Base-by-base conservation (phyloP, 441 rosid genomes). In the Daphne laureola region DNA sequence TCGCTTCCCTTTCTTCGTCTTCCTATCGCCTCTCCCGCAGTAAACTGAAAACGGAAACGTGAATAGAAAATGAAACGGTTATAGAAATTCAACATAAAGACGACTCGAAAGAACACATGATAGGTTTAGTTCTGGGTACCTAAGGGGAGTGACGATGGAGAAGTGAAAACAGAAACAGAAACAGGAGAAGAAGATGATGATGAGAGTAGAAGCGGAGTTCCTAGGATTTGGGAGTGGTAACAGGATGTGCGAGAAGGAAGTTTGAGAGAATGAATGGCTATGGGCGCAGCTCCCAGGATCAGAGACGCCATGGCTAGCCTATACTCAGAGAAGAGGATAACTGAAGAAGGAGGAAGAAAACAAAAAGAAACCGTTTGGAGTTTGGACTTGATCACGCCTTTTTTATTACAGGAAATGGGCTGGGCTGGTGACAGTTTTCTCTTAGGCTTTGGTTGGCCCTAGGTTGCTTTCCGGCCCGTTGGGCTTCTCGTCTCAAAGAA, bases 21-120 rank as follows among this genome's bases (percentile, higher is more conserved):
- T 86, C 73, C 58, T 78, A 67, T 90, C 95, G 46, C 93, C 93
- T 67, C 95, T 64, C 3, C 95, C 93, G 55, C 95, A 90, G 63
- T 74, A 77, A 47, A 90, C 97, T 86, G 73, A 16, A 4, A 48
- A 31, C 11, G 38, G 11, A 31, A 31, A 31, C 0, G 21, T n/a
- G 21, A 21, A 42, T 42, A 26, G 12, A 14, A 14, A n/a, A 5
- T 9, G 23, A 6, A 42, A 13, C 50, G 52, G 18, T n/a, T 21
- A 51, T 18, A 44, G 11, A 14, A n/a, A 12, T 12, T 21, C 12
- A 49, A 11, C 16, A 46, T 14, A 1, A 18, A 11, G 42, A 12
- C 35, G 23, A 4, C 45, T 17, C 43, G 45, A 14, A 35, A 4
- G 6, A 44, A 15, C 16, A 9, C 38, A 7, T 49, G 4, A 11